Conservation (phyloP, 441 rosid species). For the Biscutella laevigata region DNA sequence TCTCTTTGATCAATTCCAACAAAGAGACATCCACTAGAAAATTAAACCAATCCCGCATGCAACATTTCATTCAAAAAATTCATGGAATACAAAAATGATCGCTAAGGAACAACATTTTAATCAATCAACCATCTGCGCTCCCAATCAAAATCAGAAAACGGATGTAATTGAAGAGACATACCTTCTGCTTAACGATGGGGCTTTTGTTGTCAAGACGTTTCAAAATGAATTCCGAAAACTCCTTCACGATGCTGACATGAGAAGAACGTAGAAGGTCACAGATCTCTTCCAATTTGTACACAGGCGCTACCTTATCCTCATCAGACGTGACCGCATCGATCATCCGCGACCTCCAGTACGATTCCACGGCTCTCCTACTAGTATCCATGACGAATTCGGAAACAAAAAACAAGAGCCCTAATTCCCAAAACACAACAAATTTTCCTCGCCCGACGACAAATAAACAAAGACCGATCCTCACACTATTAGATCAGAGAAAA, state of each 20-base stretch:
- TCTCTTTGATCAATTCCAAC: neutral
- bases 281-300: constrained; percentile 87
- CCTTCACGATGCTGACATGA: constrained; percentile 74
- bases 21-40: constrained; percentile 2
- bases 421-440: neutral
- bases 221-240: constrained; percentile 67
- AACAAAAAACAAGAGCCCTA: neutral
- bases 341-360: constrained; percentile 96
- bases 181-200: constrained; percentile 96
- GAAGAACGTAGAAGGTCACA: constrained; percentile 85
- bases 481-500: constrained; percentile 13
- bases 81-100: neutral
- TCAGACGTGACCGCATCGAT: constrained; percentile 81
- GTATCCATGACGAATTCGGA: constrained; percentile 56
- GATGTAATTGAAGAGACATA: constrained; percentile 12
- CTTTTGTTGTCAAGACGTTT: constrained; percentile 87
- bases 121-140: neutral
- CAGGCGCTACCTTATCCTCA: constrained; percentile 89
- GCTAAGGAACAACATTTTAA: neutral
- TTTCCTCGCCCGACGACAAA: neutral
- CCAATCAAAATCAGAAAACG: neutral
- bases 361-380: constrained; percentile 97
- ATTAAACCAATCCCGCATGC: constrained; percentile 11
- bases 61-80: constrained; percentile 11
- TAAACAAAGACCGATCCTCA: neutral